Conservation (phyloP, 2,329 filamentous ascomycete species). For the Neofusicoccum laricinum region DNA sequence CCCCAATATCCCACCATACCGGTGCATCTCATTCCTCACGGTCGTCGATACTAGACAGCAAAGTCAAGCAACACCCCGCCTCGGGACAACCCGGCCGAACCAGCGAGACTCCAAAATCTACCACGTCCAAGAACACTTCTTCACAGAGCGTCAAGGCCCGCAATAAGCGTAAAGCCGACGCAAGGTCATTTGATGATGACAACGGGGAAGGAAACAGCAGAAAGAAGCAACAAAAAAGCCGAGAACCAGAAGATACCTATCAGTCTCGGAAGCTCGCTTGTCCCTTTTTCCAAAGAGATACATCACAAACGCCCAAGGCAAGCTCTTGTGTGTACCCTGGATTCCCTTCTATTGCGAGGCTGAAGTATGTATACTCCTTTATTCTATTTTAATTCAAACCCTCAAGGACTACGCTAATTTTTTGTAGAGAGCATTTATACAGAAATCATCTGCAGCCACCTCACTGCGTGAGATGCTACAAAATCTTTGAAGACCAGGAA, state of each 20-base stretch:
- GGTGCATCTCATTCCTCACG: neutral
- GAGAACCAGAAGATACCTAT: neutral
- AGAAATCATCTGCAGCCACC: neutral
- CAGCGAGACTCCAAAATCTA: neutral
- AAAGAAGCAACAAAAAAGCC: neutral
- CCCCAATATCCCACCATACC: neutral
- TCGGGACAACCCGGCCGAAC: neutral
- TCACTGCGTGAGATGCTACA: neutral
- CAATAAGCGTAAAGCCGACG: neutral
- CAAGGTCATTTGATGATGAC: neutral
- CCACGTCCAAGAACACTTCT: neutral
- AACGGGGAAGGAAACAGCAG: neutral
- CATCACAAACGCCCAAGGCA: neutral
- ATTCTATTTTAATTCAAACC: neutral
- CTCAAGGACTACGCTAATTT: no score
- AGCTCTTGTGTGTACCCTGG: neutral
- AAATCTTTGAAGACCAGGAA: neutral
- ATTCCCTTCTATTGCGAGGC: neutral
- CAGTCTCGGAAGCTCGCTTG: neutral
- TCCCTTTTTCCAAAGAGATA: neutral
- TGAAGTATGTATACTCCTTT: neutral
- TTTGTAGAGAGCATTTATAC: neutral
- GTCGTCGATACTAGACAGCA: neutral
- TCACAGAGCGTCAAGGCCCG: neutral
- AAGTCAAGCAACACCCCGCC: neutral